These are phyloP conservation scores for Apiospora saccharicola DNA, from an alignment of 2,329 filamentous ascomycete genomes.

Conservation along the genomic window DNA sequence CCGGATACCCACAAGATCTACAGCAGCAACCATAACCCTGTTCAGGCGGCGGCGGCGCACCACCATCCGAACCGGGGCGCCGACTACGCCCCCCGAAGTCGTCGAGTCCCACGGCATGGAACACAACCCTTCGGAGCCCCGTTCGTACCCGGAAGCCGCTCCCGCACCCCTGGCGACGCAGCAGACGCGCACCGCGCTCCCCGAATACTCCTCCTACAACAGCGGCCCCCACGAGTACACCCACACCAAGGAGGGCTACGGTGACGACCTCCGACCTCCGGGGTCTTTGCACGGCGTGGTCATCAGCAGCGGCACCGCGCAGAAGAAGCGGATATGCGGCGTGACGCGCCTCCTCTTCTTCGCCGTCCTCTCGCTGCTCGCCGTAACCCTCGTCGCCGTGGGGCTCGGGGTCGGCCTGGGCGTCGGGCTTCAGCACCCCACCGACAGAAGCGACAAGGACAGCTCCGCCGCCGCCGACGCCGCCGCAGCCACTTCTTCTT, in stretches of 20 bases:
- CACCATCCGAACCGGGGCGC: neutral
- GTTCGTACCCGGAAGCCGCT: neutral
- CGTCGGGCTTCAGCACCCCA: neutral
- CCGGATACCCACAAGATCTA: neutral
- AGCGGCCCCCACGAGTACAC: neutral
- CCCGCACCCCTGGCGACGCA: neutral
- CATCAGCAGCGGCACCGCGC: neutral
- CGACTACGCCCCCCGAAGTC: slow-evolving; percentile 11
- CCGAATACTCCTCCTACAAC: neutral
- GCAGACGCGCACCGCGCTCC: neutral
- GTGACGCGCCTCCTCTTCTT: slow-evolving; percentile 3
- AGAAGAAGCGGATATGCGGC: neutral
- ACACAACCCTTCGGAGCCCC: neutral
- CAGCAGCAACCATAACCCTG: no score
- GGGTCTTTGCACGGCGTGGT: neutral
- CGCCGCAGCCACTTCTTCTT: neutral
- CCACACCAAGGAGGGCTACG: neutral
- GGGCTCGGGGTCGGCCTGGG: neutral
- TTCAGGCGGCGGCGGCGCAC: neutral
- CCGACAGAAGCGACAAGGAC: no score
- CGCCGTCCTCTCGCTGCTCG: slow-evolving; percentile 8
- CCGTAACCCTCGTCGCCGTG: neutral
- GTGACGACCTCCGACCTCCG: neutral
- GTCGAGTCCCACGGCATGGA: slow-evolving; percentile 15
- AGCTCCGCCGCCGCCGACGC: neutral